These are phyloP conservation scores for Suillus sp. DNA, from an alignment of 768 basidiomycete species.

Conservation along the genomic window DNA sequence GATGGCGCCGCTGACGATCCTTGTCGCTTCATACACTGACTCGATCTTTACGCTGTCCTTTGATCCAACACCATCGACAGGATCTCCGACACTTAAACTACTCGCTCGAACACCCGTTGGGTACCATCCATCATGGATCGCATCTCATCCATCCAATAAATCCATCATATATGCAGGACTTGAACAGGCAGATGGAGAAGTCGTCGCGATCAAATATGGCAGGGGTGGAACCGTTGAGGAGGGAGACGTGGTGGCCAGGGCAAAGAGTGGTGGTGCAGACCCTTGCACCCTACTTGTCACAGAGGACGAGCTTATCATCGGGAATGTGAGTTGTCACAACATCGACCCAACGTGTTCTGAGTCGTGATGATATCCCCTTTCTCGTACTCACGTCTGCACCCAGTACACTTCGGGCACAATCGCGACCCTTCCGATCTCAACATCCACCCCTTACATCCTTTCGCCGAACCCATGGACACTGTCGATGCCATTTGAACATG, in stretches of 20 bases:
- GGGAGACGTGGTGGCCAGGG: slow-evolving; percentile 50
- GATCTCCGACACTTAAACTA: slow-evolving; percentile 52
- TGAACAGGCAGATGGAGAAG: slow-evolving; percentile 65
- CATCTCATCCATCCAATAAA: slow-evolving; percentile 55
- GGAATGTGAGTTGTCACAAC: slow-evolving; percentile 60
- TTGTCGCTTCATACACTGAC: slow-evolving; percentile 68
- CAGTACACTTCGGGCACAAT: slow-evolving; percentile 74
- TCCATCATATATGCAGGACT: slow-evolving; percentile 66
- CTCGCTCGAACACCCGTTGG: slow-evolving; percentile 52
- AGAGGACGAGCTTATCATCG: slow-evolving; percentile 60
- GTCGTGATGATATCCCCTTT: not conserved
- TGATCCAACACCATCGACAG: slow-evolving; percentile 57
- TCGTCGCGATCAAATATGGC: slow-evolving; percentile 61
- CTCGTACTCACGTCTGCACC: slow-evolving; percentile 3
- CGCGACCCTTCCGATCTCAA: slow-evolving; percentile 55
- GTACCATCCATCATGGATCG: slow-evolving; percentile 77
- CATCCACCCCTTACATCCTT: slow-evolving; percentile 47
- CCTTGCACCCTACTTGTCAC: slow-evolving; percentile 67
- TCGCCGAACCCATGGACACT: slow-evolving; percentile 37
- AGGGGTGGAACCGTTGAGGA: slow-evolving; percentile 35
- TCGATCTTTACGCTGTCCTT: slow-evolving; percentile 66
- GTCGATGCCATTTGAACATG: slow-evolving; percentile 45
- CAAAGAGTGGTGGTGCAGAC: slow-evolving; percentile 54
- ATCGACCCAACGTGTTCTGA: not conserved
- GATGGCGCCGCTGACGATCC: slow-evolving; percentile 41